These are phyloP conservation scores for Vigna radiata DNA, from an alignment of 306 rosid species.

Conservation along the genomic window DNA sequence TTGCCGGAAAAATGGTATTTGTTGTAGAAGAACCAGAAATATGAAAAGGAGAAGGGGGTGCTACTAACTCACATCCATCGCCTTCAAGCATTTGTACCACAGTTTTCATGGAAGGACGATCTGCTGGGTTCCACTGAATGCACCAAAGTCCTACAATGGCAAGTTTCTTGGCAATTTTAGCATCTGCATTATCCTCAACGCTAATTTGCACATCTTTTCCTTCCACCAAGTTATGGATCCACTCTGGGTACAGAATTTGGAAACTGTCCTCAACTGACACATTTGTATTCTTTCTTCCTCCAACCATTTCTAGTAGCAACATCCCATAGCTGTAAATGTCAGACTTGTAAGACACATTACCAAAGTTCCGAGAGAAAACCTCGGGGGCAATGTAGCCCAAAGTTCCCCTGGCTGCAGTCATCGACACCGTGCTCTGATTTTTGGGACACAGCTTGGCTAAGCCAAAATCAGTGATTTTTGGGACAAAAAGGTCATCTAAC, in stretches of 20 bases:
- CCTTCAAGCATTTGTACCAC: constrained; percentile 12
- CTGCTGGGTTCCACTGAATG: not conserved
- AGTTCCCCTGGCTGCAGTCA: constrained; percentile 49
- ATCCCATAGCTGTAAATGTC: constrained; percentile 45
- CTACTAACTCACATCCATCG: constrained; percentile 1
- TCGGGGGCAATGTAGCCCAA: constrained; percentile 40
- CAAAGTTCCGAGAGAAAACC: not conserved
- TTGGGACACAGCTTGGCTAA: constrained; percentile 25
- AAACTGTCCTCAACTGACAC: constrained; percentile 33
- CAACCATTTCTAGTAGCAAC: not conserved
- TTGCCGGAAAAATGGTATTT: not conserved
- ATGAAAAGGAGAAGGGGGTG: constrained; percentile 43
- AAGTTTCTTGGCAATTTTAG: not conserved
- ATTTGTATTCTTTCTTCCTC: not conserved
- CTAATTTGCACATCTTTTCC: constrained; percentile 14
- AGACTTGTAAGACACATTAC: constrained; percentile 35
- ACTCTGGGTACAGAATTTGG: constrained; percentile 27
- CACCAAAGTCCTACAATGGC: constrained; percentile 6
- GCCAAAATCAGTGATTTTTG: constrained; percentile 4
- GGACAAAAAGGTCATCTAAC: not conserved
- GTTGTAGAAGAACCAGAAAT: not conserved
- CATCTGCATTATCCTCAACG: not conserved
- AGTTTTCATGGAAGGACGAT: not conserved
- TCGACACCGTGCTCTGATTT: constrained; percentile 45
- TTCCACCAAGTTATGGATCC: constrained; percentile 43